Evolutionary conservation across 306 rosid genomes (phyloP), one percentile per base, ranked within the genome.

Genomic region (Abrus precatorius): DNA sequence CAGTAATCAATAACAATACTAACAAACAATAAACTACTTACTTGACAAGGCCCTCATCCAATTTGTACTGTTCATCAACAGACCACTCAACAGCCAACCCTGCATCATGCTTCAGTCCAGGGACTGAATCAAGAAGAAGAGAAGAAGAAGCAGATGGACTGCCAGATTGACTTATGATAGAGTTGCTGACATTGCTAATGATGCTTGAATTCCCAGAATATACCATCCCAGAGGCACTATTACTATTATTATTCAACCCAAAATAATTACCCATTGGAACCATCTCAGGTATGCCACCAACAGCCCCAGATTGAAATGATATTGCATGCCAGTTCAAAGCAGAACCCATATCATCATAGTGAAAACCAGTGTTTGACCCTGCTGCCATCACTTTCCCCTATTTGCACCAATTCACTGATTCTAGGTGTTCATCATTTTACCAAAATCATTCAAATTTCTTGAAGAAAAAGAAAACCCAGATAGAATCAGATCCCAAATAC

Each of bases 61-160:
- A 90, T 66, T 81, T 89, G 83, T 75, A 86, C 79, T 90, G 93
- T 80, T 94, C 98, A 50, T 94, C 96, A 72, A 88, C 79, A 43
- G 96, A 90, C 98, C 98, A 94, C 79, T 94, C 97, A 38, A 90
- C 98, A n/a, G 96, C 94, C 82, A 92, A 81, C 7, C 92, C 92
- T 0, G 91, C 85, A 59, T 94, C 98, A 75, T 89, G 94, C 87
- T 92, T 94, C 75, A 94, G 88, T 74, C 96, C 98, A 5, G 96
- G 90, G 71, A 83, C 90, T 1, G 96, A 86, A 82, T 94, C 97
- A 55, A 89, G 88, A 64, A 92, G 90, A 34, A 88, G 87, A 66
- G 98, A 88, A 55, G 86, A 82, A 11, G 86, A 82, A 11, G 82
- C 87, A 60, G 91, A 84, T n/a, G 88, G 75, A 63, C 36, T 87